Evolutionary conservation across 1,284 basidiomycete species (phyloP), one percentile per base, ranked within the genome.

Genomic region (Vanrija pseudolonga): DNA sequence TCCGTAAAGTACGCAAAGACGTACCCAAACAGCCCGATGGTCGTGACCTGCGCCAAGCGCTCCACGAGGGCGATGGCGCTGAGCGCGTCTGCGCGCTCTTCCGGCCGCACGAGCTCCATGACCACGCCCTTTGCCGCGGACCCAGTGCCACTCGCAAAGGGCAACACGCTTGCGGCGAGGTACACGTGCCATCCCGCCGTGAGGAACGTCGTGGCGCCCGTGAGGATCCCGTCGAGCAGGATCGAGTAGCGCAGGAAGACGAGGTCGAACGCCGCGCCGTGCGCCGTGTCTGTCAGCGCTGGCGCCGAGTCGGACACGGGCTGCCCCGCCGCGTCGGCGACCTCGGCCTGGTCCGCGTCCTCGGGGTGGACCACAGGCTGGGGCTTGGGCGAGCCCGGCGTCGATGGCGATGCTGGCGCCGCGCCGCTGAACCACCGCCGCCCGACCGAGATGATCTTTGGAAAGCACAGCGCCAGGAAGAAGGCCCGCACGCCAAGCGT

Each of bases 101-200:
- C 60, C 0, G 57, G 40, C 5, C 59, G 54, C 5, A 75, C 73
- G 50, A 77, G 68, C 51, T 76, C 76, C 46, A 76, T 60, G 3
- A 66, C 61, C 9, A 76, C 73, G 6, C 76, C 76, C 52, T 76
- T 76, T 17, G 64, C 60, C 0, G 76, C 75, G 9, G 73, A 64
- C 0, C 73, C 74, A 0, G 75, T 75, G 3, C 73, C 76, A 20
- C 65, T 68, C 15, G 75, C 74, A 41, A 76, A 69, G 1, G 76
- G 76, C 17, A 77, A 52, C 0, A 76, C 54, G 0, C 52, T 63
- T 0, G 72, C 75, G 0, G 76, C 76, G 18, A 69, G 26, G 50
- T 72, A 74, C 43, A 77, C 64, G 48, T 76, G 71, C 71, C 66
- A 71, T 0, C 65, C 60, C 9, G 52, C 19, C 3, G 37, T 51